These are phyloP conservation scores for Acidiella bohemica DNA, from an alignment of 495 filamentous ascomycete species.

Conservation along the genomic window DNA sequence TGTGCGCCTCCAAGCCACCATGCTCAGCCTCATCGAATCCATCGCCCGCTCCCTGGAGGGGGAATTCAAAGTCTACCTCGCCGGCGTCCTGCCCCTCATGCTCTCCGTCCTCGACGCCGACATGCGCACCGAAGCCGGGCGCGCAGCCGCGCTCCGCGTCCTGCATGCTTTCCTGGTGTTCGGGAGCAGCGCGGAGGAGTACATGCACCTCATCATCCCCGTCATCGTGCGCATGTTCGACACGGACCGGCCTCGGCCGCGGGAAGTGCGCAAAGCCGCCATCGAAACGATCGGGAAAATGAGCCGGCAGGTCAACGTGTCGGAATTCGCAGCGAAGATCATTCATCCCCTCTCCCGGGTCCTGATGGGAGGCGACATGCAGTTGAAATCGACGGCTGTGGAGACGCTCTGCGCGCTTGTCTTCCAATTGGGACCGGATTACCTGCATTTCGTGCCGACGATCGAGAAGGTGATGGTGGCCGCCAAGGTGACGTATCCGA, in stretches of 20 bases:
- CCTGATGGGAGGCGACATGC: slow-evolving; percentile 54
- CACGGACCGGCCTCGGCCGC: slow-evolving; percentile 55
- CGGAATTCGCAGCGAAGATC: slow-evolving; percentile 89
- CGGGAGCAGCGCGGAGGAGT: slow-evolving; percentile 89
- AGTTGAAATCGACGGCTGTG: slow-evolving; percentile 68
- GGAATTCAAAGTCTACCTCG: slow-evolving; percentile 92
- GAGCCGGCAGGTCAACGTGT: slow-evolving; percentile 94
- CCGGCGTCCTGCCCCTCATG: slow-evolving; percentile 78
- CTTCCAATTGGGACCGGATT: slow-evolving; percentile 89
- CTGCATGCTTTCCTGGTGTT: slow-evolving; percentile 92
- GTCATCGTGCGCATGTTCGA: slow-evolving; percentile 90
- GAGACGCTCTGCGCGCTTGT: slow-evolving; percentile 93
- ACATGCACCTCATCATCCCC: slow-evolving; percentile 98
- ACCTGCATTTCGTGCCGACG: slow-evolving; percentile 79
- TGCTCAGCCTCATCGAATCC: slow-evolving; percentile 79
- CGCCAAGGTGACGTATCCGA: slow-evolving; percentile 64
- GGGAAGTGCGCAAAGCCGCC: slow-evolving; percentile 64
- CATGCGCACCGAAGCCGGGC: slow-evolving; percentile 40
- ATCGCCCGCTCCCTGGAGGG: slow-evolving; percentile 88
- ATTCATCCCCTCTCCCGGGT: slow-evolving; percentile 79
- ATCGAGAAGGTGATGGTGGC: slow-evolving; percentile 55
- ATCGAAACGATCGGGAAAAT: slow-evolving; percentile 91
- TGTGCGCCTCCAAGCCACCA: slow-evolving; percentile 69
- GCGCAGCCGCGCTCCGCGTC: slow-evolving; percentile 72
- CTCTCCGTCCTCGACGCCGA: slow-evolving; percentile 85